Evolutionary conservation across 345 rosid species (phyloP), one percentile per base, ranked within the genome.

Genomic region (Turritis glabra): DNA sequence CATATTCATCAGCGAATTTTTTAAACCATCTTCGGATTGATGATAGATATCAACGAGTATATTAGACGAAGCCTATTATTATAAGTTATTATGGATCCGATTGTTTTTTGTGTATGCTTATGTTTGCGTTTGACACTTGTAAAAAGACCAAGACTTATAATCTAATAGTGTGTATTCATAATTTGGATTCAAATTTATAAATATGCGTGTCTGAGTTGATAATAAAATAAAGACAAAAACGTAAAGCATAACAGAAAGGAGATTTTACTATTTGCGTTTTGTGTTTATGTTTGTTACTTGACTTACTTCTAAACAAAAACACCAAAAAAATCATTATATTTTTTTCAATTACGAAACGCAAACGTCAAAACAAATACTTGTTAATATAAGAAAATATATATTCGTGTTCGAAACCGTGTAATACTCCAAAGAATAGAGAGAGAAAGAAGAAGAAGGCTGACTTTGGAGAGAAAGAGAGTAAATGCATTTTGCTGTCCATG

Each of bases 401-500:
- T 12, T 48, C 27, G 38, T 60, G 79, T 40, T 14, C 13, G 44
- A 40, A 40, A 40, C 17, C 44, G 44, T 40, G 44, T 12, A 40
- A 12, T 40, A 13, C 44, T 40, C 44, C 44, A 40, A 40, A 40
- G 44, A 40, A 40, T n/a, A 14, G 44, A 40, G 14, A 38, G 43
- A 38, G n/a, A 40, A 1, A 40, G 15, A 40, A 63, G 72, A 48
- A 65, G 74, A 63, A 58, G 74, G 74, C 72, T 87, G 93, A 92
- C 97, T 88, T 85, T 78, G 44, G 76, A 72, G 56, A 78, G 76
- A 69, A 23, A 64, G 75, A 51, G 89, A 87, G 90, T 88, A 84
- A 87, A 92, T 92, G 92, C 87, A 56, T 46, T 47, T 64, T 80
- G 86, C 87, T 86, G 86, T 66, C 77, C 76, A 56, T 73, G 84